These are phyloP conservation scores for Lasiosphaeria miniovina DNA, from an alignment of 495 filamentous ascomycete species.

Conservation along the genomic window DNA sequence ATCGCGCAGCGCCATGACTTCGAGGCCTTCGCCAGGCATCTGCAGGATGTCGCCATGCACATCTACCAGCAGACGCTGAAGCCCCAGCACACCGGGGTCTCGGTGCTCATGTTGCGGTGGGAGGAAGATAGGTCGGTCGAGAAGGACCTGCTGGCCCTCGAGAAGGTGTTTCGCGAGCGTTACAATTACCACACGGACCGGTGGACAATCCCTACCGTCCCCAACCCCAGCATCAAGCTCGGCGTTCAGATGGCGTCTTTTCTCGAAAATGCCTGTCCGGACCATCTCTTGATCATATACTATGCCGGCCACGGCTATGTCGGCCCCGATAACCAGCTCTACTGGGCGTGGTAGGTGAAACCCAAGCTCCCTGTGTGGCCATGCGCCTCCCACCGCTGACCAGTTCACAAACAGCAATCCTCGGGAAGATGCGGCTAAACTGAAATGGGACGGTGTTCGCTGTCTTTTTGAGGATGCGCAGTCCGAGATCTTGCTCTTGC, in stretches of 20 bases:
- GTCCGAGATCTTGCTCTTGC: slow-evolving; percentile 47
- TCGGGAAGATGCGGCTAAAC: slow-evolving; percentile 39
- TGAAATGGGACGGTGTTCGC: slow-evolving; percentile 49
- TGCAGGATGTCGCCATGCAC: slow-evolving; percentile 56
- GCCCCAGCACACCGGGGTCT: slow-evolving; percentile 48
- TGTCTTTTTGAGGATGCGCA: slow-evolving; percentile 50
- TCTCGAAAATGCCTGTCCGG: slow-evolving; percentile 48
- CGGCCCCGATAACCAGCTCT: slow-evolving; percentile 50
- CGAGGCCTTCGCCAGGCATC: slow-evolving; percentile 55
- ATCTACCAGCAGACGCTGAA: slow-evolving; percentile 52
- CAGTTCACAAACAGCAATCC: slow-evolving; percentile 32
- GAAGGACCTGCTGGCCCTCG: slow-evolving; percentile 44
- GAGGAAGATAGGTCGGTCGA: slow-evolving; percentile 52
- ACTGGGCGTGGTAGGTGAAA: slow-evolving; percentile 53
- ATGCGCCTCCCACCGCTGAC: slow-evolving; percentile 12
- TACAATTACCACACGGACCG: slow-evolving; percentile 53
- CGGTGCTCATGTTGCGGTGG: slow-evolving; percentile 54
- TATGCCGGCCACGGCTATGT: slow-evolving; percentile 54
- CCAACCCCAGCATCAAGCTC: slow-evolving; percentile 52
- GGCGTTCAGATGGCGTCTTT: slow-evolving; percentile 49
- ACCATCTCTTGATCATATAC: slow-evolving; percentile 56
- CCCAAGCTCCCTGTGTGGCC: neutral
- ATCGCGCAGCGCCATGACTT: slow-evolving; percentile 47
- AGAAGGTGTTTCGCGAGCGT: slow-evolving; percentile 49
- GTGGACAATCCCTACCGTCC: slow-evolving; percentile 50